Evolutionary conservation across 768 basidiomycete species (phyloP).

Genomic region (Boletus sp.): DNA sequence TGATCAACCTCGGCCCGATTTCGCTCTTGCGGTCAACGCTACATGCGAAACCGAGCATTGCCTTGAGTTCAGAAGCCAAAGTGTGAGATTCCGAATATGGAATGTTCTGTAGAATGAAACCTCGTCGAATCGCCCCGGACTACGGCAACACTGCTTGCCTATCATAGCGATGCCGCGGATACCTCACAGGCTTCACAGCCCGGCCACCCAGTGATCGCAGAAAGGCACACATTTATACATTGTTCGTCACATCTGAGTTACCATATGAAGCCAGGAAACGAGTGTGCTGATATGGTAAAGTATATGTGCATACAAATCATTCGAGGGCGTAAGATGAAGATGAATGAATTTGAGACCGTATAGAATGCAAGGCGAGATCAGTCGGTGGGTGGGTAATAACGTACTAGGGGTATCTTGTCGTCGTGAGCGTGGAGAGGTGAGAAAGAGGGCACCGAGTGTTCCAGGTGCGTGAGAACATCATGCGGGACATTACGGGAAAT

Average conservation of each 20-base stretch:
- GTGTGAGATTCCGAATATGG: conserved; percentile 23
- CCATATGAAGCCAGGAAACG: conserved; percentile 1
- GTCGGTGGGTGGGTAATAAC: conserved; percentile 31
- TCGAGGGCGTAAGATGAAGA: conserved; percentile 24
- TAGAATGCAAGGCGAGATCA: conserved; percentile 15
- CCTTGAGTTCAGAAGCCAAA: conserved; percentile 7
- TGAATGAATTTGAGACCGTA: conserved; percentile 4
- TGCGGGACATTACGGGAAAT: conserved; percentile 23
- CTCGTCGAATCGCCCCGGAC: conserved; percentile 8
- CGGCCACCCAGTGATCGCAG: conserved; percentile 10
- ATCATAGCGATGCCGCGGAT: conserved; percentile 19
- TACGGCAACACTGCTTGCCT: conserved; percentile 10
- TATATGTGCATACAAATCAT: conserved; percentile 31
- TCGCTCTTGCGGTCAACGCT: background rate
- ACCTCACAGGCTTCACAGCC: conserved; percentile 4
- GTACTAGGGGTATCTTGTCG: conserved; percentile 35
- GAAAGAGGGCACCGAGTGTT: conserved; percentile 13
- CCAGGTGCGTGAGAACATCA: conserved; percentile 18
- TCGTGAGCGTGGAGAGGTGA: conserved; percentile 16
- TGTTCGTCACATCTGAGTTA: conserved; percentile 7
- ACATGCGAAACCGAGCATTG: conserved; percentile 19
- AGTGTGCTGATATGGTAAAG: conserved; percentile 11
- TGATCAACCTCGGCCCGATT: conserved; percentile 6
- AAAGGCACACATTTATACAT: conserved; percentile 12
- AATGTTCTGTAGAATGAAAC: conserved; percentile 26